Evolutionary conservation across 768 basidiomycete genomes (phyloP).

Genomic region (Pholiota microspora): DNA sequence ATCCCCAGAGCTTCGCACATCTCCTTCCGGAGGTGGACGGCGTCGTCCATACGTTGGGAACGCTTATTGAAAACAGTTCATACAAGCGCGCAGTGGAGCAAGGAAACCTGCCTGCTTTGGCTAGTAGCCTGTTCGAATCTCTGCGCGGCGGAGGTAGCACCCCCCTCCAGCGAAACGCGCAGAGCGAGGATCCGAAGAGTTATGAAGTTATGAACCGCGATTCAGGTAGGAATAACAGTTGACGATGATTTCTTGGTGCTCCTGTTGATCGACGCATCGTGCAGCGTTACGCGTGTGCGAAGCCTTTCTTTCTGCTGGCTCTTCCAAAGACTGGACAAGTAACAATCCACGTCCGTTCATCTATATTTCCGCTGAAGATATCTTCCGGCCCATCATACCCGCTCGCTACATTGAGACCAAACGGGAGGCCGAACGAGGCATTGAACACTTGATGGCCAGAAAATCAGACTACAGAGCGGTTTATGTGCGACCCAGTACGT

Average conservation of each 20-base stretch:
- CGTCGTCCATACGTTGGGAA: constrained; percentile 93
- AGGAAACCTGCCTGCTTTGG: constrained; percentile 52
- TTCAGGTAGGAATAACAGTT: constrained; percentile 58
- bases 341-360: constrained; percentile 69
- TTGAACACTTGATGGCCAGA: constrained; percentile 50
- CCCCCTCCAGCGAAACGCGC: constrained; percentile 47
- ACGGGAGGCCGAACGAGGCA: constrained; percentile 79
- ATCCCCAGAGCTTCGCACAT: constrained; percentile 68
- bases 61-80: constrained; percentile 72
- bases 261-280: constrained; percentile 12
- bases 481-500: constrained; percentile 87
- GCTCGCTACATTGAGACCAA: constrained; percentile 91
- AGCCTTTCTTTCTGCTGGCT: constrained; percentile 53
- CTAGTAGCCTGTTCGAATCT: constrained; percentile 40
- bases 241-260: constrained; percentile 7
- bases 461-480: constrained; percentile 59
- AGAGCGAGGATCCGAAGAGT: constrained; percentile 32
- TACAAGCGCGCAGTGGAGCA: constrained; percentile 78
- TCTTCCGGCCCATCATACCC: constrained; percentile 85
- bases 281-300: constrained; percentile 76
- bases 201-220: constrained; percentile 90
- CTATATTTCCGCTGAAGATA: constrained; percentile 93
- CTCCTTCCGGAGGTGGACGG: constrained; percentile 67
- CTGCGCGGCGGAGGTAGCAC: constrained; percentile 42
- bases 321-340: constrained; percentile 22